These are phyloP conservation scores for Kodamaea jinghongensis DNA, from an alignment of 805 yeast genomes.

Conservation along the genomic window DNA sequence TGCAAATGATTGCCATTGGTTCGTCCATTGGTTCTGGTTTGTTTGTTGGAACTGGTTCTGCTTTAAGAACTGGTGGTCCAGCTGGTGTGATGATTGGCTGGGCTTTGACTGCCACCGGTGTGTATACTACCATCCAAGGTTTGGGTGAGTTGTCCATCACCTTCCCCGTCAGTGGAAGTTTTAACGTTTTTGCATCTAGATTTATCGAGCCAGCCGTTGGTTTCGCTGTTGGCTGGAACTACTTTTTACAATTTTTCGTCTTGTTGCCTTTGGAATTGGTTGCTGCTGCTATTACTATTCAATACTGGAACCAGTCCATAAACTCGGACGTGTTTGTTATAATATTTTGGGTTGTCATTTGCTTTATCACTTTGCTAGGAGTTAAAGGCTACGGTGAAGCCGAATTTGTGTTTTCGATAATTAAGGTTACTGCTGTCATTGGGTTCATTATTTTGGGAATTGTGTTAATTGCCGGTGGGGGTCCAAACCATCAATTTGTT, in stretches of 20 bases:
- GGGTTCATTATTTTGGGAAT: conserved; percentile 54
- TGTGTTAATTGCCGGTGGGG: conserved; percentile 55
- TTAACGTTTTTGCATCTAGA: conserved; percentile 48
- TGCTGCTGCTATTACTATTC: conserved; percentile 57
- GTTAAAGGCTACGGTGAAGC: conserved; percentile 57
- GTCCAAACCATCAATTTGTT: conserved; percentile 46
- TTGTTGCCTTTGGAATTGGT: conserved; percentile 59
- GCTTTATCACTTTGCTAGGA: conserved; percentile 49
- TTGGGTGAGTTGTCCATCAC: conserved; percentile 53
- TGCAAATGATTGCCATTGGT: conserved; percentile 68
- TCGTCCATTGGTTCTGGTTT: conserved; percentile 71
- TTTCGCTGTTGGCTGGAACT: conserved; percentile 54
- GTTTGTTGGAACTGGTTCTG: conserved; percentile 47
- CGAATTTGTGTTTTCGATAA: conserved; percentile 48
- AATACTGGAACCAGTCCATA: conserved; percentile 51
- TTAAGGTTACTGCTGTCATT: conserved; percentile 48
- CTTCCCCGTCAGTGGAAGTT: conserved; percentile 54
- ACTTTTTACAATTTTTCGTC: conserved; percentile 55
- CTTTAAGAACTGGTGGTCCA: conserved; percentile 35
- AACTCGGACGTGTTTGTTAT: conserved; percentile 62
- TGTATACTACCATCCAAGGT: conserved; percentile 32
- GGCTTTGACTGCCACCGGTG: conserved; percentile 22
- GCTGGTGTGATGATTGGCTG: conserved; percentile 30
- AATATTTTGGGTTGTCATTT: conserved; percentile 48
- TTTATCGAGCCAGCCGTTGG: conserved; percentile 57